Conservation (phyloP, 768 basidiomycete genomes). For the Lactarius psammicola region DNA sequence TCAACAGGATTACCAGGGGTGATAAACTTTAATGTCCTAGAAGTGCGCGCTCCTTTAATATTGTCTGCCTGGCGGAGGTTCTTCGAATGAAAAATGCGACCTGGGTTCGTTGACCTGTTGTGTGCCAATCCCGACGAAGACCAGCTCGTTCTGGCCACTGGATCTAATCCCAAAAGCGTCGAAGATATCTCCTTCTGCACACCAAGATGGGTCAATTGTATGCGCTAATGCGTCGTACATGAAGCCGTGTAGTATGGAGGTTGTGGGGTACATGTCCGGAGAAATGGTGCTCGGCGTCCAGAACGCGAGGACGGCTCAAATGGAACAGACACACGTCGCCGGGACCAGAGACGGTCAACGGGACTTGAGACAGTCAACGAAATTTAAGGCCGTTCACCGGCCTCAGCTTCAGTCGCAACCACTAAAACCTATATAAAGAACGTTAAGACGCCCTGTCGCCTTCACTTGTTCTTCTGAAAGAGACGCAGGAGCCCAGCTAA, state of each 20-base stretch:
- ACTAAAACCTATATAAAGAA: background rate
- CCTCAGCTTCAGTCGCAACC: background rate
- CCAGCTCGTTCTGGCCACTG: background rate
- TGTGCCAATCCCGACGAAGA: background rate
- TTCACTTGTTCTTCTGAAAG: background rate
- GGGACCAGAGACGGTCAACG: background rate
- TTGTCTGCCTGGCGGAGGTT: background rate
- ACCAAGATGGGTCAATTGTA: background rate
- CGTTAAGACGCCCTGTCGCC: background rate
- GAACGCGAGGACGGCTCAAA: background rate
- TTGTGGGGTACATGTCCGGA: background rate
- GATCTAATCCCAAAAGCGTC: background rate
- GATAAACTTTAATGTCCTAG: too few relatives aligned
- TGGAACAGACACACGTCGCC: background rate
- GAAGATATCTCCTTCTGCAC: background rate
- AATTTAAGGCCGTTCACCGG: background rate
- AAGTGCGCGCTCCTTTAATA: background rate
- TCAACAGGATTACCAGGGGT: background rate
- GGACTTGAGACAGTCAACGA: too few relatives aligned
- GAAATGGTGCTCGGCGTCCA: background rate
- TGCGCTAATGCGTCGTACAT: background rate
- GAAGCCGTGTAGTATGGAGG: background rate
- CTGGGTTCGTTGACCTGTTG: background rate
- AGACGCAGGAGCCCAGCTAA: background rate
- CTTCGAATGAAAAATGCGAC: background rate